Evolutionary conservation across 768 basidiomycete genomes (phyloP).

Genomic region (Agrocybe chaxingu): DNA sequence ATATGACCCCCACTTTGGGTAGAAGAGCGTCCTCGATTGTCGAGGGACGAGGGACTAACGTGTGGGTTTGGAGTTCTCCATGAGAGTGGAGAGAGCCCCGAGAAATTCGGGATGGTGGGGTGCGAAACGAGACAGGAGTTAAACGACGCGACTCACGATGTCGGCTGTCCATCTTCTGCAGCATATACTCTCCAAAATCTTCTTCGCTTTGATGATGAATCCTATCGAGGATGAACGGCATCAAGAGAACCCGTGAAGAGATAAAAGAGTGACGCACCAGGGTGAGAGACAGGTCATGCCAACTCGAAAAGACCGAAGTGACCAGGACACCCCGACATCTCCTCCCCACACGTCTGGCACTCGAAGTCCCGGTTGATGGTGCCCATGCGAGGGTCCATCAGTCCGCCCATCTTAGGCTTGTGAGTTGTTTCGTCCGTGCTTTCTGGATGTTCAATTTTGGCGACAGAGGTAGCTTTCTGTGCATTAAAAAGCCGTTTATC

Average conservation of each 20-base stretch:
- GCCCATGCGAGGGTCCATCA: slow-evolving; percentile 98
- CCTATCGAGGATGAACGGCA: slow-evolving; percentile 34
- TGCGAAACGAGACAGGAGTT: slow-evolving; percentile 88
- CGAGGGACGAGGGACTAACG: slow-evolving; percentile 73
- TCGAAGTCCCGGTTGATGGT: slow-evolving; percentile 98
- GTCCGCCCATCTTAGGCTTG: slow-evolving; percentile 86
- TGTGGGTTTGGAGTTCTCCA: slow-evolving; percentile 95
- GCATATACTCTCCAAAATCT: slow-evolving; percentile 98
- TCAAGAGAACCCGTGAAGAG: not conserved
- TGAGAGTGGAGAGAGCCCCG: slow-evolving; percentile 92
- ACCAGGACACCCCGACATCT: slow-evolving; percentile 99
- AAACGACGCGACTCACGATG: slow-evolving; percentile 82
- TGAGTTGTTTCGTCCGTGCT: slow-evolving; percentile 95
- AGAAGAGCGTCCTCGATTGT: slow-evolving; percentile 81
- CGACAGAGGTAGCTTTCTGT: slow-evolving; percentile 98
- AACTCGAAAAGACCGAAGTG: slow-evolving; percentile 99
- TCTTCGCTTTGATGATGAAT: slow-evolving; percentile 98
- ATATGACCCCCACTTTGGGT: slow-evolving; percentile 59
- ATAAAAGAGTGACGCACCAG: slow-evolving; percentile 54
- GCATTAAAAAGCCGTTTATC: slow-evolving; percentile 16
- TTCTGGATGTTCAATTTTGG: slow-evolving; percentile 97
- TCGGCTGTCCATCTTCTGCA: slow-evolving; percentile 98
- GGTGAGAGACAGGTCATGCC: slow-evolving; percentile 95
- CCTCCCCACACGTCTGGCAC: slow-evolving; percentile 99
- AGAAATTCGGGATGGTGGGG: slow-evolving; percentile 96